Evolutionary conservation across 2,329 filamentous ascomycete genomes (phyloP).

Genomic region (Didymella pinodella): DNA sequence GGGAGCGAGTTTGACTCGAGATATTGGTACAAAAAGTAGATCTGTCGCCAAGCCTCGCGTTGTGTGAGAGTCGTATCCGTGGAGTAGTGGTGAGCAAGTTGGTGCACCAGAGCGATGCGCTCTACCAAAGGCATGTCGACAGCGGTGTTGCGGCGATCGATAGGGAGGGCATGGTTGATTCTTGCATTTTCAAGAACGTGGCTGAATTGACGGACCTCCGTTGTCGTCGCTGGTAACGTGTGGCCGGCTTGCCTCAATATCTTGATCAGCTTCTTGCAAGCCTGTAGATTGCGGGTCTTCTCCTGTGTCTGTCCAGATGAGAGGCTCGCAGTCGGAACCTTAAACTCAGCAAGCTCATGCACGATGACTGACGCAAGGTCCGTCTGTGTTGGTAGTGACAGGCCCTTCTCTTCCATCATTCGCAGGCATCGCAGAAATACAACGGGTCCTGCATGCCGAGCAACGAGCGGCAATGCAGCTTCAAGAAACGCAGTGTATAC

Average conservation of each 20-base stretch:
- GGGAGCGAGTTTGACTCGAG: constrained; percentile 29
- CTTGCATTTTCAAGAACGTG: constrained; percentile 37
- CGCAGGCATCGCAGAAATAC: constrained; percentile 23
- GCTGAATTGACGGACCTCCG: constrained; percentile 33
- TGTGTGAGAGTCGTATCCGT: constrained; percentile 33
- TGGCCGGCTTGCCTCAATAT: constrained; percentile 15
- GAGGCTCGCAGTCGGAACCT: neutral
- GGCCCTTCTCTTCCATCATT: constrained; percentile 17
- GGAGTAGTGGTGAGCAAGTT: constrained; percentile 46
- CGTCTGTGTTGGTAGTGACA: constrained; percentile 8
- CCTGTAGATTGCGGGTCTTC: constrained; percentile 2
- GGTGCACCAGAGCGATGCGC: constrained; percentile 38
- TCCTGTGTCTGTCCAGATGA: constrained; percentile 1
- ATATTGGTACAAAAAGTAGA: constrained; percentile 42
- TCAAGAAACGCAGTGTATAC: constrained; percentile 29
- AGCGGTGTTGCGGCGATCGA: constrained; percentile 28
- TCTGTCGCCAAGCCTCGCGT: constrained; percentile 34
- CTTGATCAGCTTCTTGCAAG: constrained; percentile 21
- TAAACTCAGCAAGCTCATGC: neutral
- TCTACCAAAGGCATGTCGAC: constrained; percentile 24
- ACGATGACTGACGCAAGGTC: constrained; percentile 4
- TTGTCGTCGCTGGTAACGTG: constrained; percentile 3
- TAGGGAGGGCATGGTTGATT: constrained; percentile 34
- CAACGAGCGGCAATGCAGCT: constrained; percentile 23
- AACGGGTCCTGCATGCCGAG: constrained; percentile 18